Conservation (phyloP, 176 grass and related monocot genomes). For the Aegilops sharonensis region DNA sequence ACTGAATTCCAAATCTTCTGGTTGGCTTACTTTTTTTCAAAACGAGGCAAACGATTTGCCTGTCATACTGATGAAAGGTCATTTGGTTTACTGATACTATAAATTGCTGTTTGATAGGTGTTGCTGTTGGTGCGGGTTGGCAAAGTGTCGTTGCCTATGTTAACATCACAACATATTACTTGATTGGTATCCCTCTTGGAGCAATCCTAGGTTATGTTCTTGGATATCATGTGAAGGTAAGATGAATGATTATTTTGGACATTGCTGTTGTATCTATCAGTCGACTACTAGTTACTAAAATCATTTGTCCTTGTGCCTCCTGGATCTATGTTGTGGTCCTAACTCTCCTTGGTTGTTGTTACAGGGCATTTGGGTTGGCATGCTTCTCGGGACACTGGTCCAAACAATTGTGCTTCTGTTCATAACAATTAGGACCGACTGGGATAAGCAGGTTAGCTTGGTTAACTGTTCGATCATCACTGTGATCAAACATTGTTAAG, state of each 20-base stretch:
- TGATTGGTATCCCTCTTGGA: constrained; percentile 79
- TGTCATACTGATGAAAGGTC: neutral
- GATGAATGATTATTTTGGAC: neutral
- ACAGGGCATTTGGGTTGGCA: constrained; percentile 94
- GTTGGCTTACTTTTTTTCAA: neutral
- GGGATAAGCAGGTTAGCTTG: constrained; percentile 64
- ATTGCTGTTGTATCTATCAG: neutral
- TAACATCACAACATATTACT: constrained; percentile 80
- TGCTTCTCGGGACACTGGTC: constrained; percentile 73
- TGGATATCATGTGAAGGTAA: constrained; percentile 61
- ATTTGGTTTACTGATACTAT: neutral
- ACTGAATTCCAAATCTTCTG: neutral
- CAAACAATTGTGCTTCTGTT: constrained; percentile 65
- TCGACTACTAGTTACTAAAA: neutral
- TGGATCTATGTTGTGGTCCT: neutral
- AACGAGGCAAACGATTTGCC: neutral
- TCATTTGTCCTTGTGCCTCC: neutral
- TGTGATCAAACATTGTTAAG: neutral
- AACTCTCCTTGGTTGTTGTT: constrained; percentile 10
- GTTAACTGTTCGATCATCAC: neutral
- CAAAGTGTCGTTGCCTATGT: constrained; percentile 80
- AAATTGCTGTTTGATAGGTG: constrained; percentile 34
- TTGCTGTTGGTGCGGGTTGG: constrained; percentile 83
- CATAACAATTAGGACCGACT: constrained; percentile 71
- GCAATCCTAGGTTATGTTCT: constrained; percentile 64